Conservation (phyloP, 2,329 filamentous ascomycete genomes). For the Catunica adiposa region DNA sequence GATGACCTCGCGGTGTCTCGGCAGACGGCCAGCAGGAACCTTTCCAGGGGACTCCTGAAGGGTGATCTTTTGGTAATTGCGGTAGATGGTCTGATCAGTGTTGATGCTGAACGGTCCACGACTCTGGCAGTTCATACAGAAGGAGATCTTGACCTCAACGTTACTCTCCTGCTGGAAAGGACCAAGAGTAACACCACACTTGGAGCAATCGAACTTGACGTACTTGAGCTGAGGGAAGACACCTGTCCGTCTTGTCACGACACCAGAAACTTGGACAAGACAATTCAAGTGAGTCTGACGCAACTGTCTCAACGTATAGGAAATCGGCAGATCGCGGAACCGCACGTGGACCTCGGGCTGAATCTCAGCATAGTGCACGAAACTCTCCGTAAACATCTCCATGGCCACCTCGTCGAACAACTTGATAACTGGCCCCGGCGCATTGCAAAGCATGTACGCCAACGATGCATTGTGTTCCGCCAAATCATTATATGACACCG, state of each 20-base stretch:
- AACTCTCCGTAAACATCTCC: slow-evolving; percentile 89
- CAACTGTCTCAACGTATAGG: slow-evolving; percentile 87
- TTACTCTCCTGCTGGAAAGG: slow-evolving; percentile 97
- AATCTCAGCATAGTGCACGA: slow-evolving; percentile 93
- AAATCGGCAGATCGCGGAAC: slow-evolving; percentile 84
- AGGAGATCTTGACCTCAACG: slow-evolving; percentile 87
- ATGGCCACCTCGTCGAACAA: slow-evolving; percentile 95
- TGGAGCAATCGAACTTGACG: slow-evolving; percentile 92
- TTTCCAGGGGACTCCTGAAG: slow-evolving; percentile 94
- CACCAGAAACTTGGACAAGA: slow-evolving; percentile 80
- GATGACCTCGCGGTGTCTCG: slow-evolving; percentile 84
- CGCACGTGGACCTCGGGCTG: slow-evolving; percentile 96
- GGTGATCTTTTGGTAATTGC: slow-evolving; percentile 96
- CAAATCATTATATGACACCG: slow-evolving; percentile 89
- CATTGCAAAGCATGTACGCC: slow-evolving; percentile 90
- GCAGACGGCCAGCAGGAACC: slow-evolving; percentile 85
- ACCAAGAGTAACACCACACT: slow-evolving; percentile 80
- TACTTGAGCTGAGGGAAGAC: slow-evolving; percentile 98
- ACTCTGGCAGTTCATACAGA: slow-evolving; percentile 91
- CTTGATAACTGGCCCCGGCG: slow-evolving; percentile 84
- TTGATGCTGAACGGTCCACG: slow-evolving; percentile 90
- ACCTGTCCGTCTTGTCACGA: slow-evolving; percentile 83
- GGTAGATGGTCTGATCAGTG: slow-evolving; percentile 93
- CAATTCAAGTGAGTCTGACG: slow-evolving; percentile 94
- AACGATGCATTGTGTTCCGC: slow-evolving; percentile 81